Conservation (phyloP, 2,329 filamentous ascomycete species). For the Talaromyces islandicus region DNA sequence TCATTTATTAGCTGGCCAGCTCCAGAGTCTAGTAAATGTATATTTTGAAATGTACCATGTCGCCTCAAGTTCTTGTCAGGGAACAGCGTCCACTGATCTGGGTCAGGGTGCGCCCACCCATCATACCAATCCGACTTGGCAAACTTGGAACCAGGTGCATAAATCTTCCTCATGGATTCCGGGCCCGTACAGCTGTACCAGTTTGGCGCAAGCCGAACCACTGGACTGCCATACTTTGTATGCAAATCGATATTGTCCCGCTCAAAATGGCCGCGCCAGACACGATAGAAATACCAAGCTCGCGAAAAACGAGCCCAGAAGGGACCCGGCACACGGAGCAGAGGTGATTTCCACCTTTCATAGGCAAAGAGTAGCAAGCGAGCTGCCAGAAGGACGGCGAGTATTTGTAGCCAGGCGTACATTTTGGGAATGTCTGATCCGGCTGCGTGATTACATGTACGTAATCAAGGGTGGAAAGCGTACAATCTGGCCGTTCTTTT, state of each 20-base stretch:
- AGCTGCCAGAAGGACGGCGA: background rate
- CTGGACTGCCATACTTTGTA: constrained; percentile 26
- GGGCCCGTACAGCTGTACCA: constrained; percentile 11
- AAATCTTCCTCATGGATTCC: constrained; percentile 12
- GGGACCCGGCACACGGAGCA: constrained; percentile 40
- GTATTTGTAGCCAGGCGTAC: background rate
- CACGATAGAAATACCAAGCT: constrained; percentile 38
- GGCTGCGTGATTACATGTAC: too few relatives aligned
- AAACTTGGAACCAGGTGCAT: constrained; percentile 13
- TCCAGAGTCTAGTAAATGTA: background rate
- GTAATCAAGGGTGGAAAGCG: background rate
- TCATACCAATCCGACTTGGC: constrained; percentile 15
- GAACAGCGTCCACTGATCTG: constrained; percentile 27
- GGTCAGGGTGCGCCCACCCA: constrained; percentile 13
- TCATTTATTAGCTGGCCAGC: background rate
- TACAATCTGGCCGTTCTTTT: background rate
- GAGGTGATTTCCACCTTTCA: constrained; percentile 24
- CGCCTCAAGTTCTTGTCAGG: constrained; percentile 27
- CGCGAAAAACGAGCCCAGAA: constrained; percentile 39
- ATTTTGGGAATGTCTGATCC: background rate
- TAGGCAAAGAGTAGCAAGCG: constrained; percentile 16
- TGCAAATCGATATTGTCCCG: constrained; percentile 36
- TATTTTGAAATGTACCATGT: constrained; percentile 27
- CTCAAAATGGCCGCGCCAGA: constrained; percentile 33
- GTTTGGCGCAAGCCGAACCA: constrained; percentile 13